Evolutionary conservation across 768 basidiomycete genomes (phyloP).

Genomic region (Boletus reticulatus): DNA sequence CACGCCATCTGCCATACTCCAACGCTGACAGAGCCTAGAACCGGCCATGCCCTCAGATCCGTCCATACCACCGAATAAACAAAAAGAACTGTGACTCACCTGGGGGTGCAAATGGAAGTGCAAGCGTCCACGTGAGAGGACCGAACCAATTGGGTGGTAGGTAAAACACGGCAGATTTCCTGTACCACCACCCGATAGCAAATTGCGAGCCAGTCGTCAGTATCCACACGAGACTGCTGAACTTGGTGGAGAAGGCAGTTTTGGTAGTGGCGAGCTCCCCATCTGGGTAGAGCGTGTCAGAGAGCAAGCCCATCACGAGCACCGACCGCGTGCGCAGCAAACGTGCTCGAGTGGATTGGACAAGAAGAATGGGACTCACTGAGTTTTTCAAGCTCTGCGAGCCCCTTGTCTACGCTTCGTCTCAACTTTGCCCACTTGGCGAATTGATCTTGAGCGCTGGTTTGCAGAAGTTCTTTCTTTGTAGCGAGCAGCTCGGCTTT

Average conservation of each 20-base stretch:
- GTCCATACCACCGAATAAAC: background rate
- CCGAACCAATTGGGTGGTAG: constrained; percentile 91
- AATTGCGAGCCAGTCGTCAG: constrained; percentile 88
- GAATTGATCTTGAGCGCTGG: constrained; percentile 96
- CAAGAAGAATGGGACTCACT: constrained; percentile 54
- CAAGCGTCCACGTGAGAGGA: constrained; percentile 82
- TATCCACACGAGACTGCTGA: constrained; percentile 74
- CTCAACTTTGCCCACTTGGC: constrained; percentile 97
- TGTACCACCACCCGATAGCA: constrained; percentile 86
- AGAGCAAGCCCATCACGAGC: background rate
- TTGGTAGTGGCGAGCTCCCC: constrained; percentile 58
- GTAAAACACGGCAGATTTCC: constrained; percentile 89
- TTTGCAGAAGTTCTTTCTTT: constrained; percentile 84
- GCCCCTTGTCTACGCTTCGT: constrained; percentile 86
- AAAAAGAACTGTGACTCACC: constrained; percentile 45
- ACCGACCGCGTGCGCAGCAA: background rate
- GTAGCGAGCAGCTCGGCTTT: constrained; percentile 77
- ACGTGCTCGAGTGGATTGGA: background rate
- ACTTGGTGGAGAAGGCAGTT: constrained; percentile 63
- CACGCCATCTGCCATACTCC: constrained; percentile 97
- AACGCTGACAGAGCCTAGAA: constrained; percentile 84
- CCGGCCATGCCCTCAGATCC: background rate
- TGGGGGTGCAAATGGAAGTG: constrained; percentile 87
- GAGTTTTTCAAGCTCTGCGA: constrained; percentile 87
- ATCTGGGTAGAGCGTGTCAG: constrained; percentile 47